These are phyloP conservation scores for Trypanosoma grayi DNA, from an alignment of 208 protist species.

Conservation along the genomic window DNA sequence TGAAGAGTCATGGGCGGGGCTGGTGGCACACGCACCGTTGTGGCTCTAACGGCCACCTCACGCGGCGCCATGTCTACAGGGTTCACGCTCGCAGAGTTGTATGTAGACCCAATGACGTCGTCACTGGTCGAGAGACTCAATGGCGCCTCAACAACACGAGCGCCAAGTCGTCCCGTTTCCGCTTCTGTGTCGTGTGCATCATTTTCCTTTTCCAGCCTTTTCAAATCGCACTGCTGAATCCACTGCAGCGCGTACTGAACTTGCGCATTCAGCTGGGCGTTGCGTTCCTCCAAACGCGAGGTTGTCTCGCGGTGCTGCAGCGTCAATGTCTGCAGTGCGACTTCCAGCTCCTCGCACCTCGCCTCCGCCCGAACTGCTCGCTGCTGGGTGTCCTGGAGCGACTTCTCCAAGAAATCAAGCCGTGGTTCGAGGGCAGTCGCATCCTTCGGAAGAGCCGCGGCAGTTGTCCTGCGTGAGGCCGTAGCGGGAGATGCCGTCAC, in stretches of 20 bases:
- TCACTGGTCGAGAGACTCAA: slow-evolving; percentile 1
- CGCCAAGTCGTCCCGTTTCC: background rate
- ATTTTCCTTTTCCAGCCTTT: background rate
- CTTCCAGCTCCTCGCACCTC: slow-evolving; percentile 30
- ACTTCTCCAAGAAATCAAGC: slow-evolving; percentile 16
- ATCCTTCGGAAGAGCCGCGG: background rate
- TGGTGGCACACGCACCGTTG: slow-evolving; percentile 48
- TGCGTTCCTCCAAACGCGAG: slow-evolving; percentile 19
- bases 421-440: slow-evolving; percentile 6
- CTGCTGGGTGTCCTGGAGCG: slow-evolving; percentile 21
- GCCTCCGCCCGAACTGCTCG: slow-evolving; percentile 30
- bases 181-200: background rate
- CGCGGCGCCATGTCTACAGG: background rate
- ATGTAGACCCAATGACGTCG: background rate
- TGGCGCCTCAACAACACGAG: background rate
- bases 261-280: slow-evolving; percentile 24
- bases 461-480: background rate
- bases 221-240: background rate
- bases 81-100: background rate
- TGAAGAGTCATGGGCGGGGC: slow-evolving; percentile 59
- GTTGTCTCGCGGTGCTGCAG: slow-evolving; percentile 16
- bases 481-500: background rate
- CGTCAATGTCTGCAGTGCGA: slow-evolving; percentile 17
- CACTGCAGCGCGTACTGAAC: slow-evolving; percentile 31
- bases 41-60: slow-evolving; percentile 12